A percentile compares a stretch with the other conserved stretches of the same genome.
Conservation (phyloP, 108 stramenopile genomes). For the Fistulifera solaris region DNA sequence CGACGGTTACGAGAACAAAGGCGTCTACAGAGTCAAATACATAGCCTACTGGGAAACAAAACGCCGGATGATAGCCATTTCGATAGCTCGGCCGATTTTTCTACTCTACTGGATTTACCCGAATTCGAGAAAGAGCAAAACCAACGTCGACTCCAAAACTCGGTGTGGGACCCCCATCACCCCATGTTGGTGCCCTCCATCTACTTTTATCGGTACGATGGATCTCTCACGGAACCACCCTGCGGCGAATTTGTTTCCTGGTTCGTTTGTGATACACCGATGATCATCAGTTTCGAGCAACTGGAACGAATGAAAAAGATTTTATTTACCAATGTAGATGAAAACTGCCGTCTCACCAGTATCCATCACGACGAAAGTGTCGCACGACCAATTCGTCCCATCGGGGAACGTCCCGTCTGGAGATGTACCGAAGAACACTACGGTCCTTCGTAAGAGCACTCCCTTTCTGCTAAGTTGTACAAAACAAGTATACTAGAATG, state of each 20-base stretch:
- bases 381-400: conserved; percentile 57
- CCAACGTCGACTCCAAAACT: conserved; percentile 14
- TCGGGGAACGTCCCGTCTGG: conserved; percentile 34
- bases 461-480: too few species aligned
- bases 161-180: conserved; percentile 58
- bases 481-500: too few species aligned
- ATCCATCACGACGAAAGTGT: conserved; percentile 56
- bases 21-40: conserved; percentile 9
- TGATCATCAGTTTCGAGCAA: conserved; percentile 44
- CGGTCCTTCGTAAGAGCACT: not conserved
- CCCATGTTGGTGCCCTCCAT: conserved; percentile 36
- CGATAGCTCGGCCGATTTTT: conserved; percentile 8
- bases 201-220: conserved; percentile 71
- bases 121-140: conserved; percentile 10
- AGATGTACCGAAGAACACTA: conserved; percentile 36
- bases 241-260: conserved; percentile 72
- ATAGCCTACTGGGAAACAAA: conserved; percentile 8
- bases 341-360: conserved; percentile 50
- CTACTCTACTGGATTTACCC: conserved; percentile 13
- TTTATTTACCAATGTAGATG: conserved; percentile 59
- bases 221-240: conserved; percentile 78
- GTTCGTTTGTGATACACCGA: conserved; percentile 64
- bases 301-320: conserved; percentile 58
- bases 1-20: conserved; percentile 3
- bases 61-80: not conserved